Conservation (phyloP, 176 grass and related monocot species). For the Rhynchospora pubera region DNA sequence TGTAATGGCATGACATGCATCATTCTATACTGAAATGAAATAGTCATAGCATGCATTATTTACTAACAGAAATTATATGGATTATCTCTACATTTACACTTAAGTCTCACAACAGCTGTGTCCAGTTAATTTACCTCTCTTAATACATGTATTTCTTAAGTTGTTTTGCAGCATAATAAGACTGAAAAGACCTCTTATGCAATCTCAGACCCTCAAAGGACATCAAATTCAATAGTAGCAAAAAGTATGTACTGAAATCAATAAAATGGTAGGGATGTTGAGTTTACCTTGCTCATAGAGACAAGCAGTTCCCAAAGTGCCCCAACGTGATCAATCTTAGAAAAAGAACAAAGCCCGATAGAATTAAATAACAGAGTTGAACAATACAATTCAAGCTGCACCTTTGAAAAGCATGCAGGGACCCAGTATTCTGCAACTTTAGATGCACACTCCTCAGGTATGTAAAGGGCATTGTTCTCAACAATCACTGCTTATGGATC, state of each 20-base stretch:
- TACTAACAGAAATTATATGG: no score
- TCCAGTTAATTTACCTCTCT: no score
- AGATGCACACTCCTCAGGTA: conserved; percentile 32
- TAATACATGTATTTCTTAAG: neutral
- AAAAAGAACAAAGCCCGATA: conserved; percentile 59
- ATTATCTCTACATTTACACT: no score
- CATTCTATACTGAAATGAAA: no score
- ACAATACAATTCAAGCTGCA: conserved; percentile 88
- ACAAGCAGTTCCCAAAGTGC: conserved; percentile 64
- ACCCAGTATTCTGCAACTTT: conserved; percentile 90
- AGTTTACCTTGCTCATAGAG: conserved; percentile 62
- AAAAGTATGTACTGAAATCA: neutral
- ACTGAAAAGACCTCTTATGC: neutral
- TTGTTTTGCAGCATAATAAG: neutral
- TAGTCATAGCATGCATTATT: no score
- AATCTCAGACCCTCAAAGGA: conserved; percentile 7
- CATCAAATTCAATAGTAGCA: neutral
- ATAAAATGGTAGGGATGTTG: neutral
- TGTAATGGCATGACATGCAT: no score
- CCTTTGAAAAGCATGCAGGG: conserved; percentile 55
- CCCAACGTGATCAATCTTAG: conserved; percentile 70
- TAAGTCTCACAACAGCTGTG: no score
- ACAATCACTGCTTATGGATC: neutral
- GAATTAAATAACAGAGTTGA: conserved; percentile 62
- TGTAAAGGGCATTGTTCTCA: conserved; percentile 14